Conservation (phyloP, 352 stramenopile species). For the Phytophthora ohioensis region DNA sequence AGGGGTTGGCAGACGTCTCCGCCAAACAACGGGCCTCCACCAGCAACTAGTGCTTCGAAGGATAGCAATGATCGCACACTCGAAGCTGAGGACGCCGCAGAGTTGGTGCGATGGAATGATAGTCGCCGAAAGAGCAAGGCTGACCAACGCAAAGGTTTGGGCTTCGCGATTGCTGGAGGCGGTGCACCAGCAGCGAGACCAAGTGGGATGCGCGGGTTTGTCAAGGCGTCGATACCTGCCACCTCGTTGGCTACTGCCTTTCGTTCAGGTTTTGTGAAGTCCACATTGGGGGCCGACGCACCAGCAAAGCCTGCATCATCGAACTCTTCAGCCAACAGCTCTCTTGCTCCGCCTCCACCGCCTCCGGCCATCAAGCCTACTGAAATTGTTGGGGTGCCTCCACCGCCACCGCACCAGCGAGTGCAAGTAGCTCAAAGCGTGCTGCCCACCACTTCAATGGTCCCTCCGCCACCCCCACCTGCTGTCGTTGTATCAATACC, state of each 20-base stretch:
- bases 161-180: constrained; percentile 47
- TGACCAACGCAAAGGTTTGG: constrained; percentile 76
- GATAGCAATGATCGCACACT: constrained; percentile 14
- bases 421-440: constrained; percentile 8
- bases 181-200: constrained; percentile 10
- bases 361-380: neutral
- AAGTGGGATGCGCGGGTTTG: constrained; percentile 35
- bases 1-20: neutral
- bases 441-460: neutral
- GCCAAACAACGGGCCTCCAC: neutral
- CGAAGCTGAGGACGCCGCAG: constrained; percentile 57
- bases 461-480: constrained; percentile 22
- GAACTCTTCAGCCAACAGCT: neutral
- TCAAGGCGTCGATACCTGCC: constrained; percentile 35
- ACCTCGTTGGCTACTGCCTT: constrained; percentile 31
- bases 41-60: neutral
- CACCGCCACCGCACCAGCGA: constrained; percentile 5
- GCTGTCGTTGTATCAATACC: constrained; percentile 5
- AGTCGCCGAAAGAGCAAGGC: constrained; percentile 64
- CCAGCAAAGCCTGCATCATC: constrained; percentile 1
- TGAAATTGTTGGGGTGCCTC: neutral
- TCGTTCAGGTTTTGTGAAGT: constrained; percentile 51
- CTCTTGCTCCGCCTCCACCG: constrained; percentile 1
- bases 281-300: constrained; percentile 28
- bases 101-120: constrained; percentile 71